Evolutionary conservation across 352 stramenopile genomes (phyloP), one percentile per base, ranked within the genome.

Genomic region (Aphanomyces euteiches): DNA sequence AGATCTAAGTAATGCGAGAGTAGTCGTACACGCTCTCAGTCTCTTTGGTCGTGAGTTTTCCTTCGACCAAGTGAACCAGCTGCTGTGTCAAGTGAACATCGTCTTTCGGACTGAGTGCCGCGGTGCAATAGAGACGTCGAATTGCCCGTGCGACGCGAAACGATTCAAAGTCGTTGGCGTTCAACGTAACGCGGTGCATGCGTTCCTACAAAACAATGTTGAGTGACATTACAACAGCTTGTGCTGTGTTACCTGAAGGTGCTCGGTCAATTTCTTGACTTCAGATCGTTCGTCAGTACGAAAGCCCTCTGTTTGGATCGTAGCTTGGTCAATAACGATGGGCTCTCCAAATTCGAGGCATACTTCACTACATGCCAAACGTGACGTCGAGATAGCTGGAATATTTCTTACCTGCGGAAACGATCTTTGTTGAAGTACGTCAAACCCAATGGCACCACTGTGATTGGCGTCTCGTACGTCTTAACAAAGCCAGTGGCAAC

Each of bases 371-470:
- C 5, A 21, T 37, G 6, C 28, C 28, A 28, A 28, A 28, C 2
- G 28, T 28, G 28, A 28, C 28, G 28, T 28, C 28, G 28, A 28
- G 28, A 28, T 28, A 2, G 28, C 28, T 28, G 28, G 28, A 28
- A 28, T 28, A 2, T 28, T 28, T 56, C 56, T 17, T 71, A 78
- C 72, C 74, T 84, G 47, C 84, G 79, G 67, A 92, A 92, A 59
- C 83, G 84, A 50, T 90, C 80, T 73, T 92, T 92, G 72, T 90
- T 92, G 74, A 92, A 92, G 74, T 92, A 92, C 61, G 82, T 92
- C 48, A 92, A 75, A 2, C 84, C 84, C 1, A 92, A 67, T 0
- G 84, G 84, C 34, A 92, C 73, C 66, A 92, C 85, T 40, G 82
- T 80, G 47, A 92, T 88, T 15, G 82, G 73, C 40, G 84, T 81